phyloP scores from a whole-genome alignment of 179 eudicot species.

The Corrigiola litoralis region DNA sequence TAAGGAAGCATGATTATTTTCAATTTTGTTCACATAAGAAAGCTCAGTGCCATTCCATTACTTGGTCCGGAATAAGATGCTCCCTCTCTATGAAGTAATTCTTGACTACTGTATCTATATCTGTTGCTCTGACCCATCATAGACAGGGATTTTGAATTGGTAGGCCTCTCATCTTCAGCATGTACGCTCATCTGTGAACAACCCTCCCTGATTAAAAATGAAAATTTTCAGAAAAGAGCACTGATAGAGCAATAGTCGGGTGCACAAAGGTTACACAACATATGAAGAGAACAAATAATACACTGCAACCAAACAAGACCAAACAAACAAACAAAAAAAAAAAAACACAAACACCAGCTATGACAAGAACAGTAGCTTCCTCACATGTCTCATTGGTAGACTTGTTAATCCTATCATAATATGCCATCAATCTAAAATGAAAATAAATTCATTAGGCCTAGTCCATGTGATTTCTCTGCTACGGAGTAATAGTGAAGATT shows the following conservation, averaged over 20 bases:
- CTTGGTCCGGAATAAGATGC: constrained; percentile 8
- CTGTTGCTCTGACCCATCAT: neutral
- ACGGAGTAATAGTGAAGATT: too few species aligned
- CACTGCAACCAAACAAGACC: too few species aligned
- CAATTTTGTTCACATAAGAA: constrained; percentile 3
- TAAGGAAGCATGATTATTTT: constrained; percentile 14
- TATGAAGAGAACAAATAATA: neutral
- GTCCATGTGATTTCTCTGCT: too few species aligned
- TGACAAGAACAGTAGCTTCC: too few species aligned
- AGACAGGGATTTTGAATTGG: constrained; percentile 31
- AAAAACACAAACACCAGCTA: neutral
- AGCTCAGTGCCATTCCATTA: constrained; percentile 3
- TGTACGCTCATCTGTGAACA: constrained; percentile 26
- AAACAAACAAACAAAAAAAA: neutral
- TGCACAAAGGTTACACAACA: neutral
- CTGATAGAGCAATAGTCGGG: neutral
- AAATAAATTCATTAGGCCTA: too few species aligned
- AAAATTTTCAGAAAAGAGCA: constrained; percentile 4
- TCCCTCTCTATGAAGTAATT: constrained; percentile 8
- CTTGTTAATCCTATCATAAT: too few species aligned
- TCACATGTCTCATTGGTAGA: neutral
- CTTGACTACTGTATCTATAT: constrained; percentile 3
- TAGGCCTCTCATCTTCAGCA: constrained; percentile 29
- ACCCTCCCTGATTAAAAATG: constrained; percentile 40
- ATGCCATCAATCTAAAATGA: too few species aligned